Conservation (phyloP, 2,329 filamentous ascomycete genomes). For the Ceratocystis destructans region DNA sequence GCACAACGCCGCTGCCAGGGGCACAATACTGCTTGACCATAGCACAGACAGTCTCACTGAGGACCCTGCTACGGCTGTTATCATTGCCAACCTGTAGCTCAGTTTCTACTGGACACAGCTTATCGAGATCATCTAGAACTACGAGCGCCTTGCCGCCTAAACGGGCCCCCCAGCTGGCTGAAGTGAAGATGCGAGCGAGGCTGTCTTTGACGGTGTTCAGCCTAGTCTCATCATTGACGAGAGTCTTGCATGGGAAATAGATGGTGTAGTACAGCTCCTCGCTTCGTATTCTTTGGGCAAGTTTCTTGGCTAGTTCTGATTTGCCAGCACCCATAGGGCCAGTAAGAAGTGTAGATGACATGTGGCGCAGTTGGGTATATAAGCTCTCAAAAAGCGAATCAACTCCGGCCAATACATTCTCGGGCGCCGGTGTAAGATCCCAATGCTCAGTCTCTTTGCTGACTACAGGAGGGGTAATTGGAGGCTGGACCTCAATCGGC, state of each 20-base stretch:
- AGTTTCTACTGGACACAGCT: slow-evolving; percentile 82
- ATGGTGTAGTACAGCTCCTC: slow-evolving; percentile 67
- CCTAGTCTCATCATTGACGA: slow-evolving; percentile 82
- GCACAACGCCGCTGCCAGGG: slow-evolving; percentile 63
- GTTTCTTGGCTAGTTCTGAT: slow-evolving; percentile 60
- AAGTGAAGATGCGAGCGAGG: slow-evolving; percentile 69
- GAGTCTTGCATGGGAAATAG: slow-evolving; percentile 74
- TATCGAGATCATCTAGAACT: slow-evolving; percentile 84
- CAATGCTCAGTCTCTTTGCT: slow-evolving; percentile 32
- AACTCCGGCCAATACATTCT: slow-evolving; percentile 66
- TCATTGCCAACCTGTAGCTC: slow-evolving; percentile 89
- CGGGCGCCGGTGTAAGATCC: slow-evolving; percentile 42
- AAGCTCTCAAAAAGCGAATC: slow-evolving; percentile 61
- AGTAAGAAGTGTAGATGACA: slow-evolving; percentile 79
- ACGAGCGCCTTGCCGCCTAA: slow-evolving; percentile 73
- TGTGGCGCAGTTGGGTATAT: slow-evolving; percentile 61
- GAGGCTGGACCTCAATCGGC: slow-evolving; percentile 59
- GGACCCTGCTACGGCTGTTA: slow-evolving; percentile 80
- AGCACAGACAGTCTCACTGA: slow-evolving; percentile 76
- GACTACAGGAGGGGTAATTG: slow-evolving; percentile 53
- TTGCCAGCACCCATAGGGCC: slow-evolving; percentile 87
- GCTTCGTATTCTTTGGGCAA: slow-evolving; percentile 59
- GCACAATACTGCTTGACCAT: slow-evolving; percentile 75
- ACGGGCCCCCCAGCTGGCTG: slow-evolving; percentile 79
- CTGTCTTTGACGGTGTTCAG: slow-evolving; percentile 86